Conservation (phyloP, 1,284 basidiomycete species). For the Cutaneotrichosporon sp. region DNA sequence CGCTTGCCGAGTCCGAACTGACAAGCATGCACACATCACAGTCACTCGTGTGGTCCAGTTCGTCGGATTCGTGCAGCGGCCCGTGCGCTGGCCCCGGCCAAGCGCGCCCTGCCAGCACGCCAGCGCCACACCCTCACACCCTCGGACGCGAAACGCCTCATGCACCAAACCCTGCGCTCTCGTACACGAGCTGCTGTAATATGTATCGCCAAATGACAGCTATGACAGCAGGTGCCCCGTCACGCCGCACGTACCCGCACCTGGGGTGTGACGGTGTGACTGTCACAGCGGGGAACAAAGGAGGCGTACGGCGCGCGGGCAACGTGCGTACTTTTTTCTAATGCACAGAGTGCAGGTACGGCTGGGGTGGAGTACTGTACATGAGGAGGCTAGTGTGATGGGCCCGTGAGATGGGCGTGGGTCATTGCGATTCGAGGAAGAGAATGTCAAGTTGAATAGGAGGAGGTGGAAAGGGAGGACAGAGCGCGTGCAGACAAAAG, state of each 20-base stretch:
- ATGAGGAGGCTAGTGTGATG: too few species aligned
- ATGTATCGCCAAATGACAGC: not conserved
- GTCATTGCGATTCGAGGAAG: not conserved
- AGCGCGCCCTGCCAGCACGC: not conserved
- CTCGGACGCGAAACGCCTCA: not conserved
- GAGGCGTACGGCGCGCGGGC: not conserved
- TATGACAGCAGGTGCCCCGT: not conserved
- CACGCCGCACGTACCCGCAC: conserved; percentile 1
- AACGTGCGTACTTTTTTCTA: not conserved
- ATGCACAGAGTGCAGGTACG: too few species aligned
- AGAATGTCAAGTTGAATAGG: not conserved
- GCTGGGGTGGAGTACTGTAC: too few species aligned
- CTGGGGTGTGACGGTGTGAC: conserved; percentile 3
- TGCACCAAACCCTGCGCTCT: not conserved
- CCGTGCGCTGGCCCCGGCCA: not conserved
- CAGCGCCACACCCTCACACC: not conserved
- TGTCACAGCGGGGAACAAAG: conserved; percentile 5
- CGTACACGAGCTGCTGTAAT: not conserved
- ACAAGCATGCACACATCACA: too few species aligned
- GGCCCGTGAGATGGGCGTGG: not conserved
- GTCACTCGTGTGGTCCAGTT: too few species aligned
- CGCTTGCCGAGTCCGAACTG: too few species aligned
- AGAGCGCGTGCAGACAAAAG: not conserved
- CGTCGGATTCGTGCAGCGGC: too few species aligned
- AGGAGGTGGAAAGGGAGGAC: not conserved